Percentiles rank a stretch among this genome's conserved stretches.
Conservation (phyloP, 2,329 filamentous ascomycete genomes). For the Aspergillus tamarii region DNA sequence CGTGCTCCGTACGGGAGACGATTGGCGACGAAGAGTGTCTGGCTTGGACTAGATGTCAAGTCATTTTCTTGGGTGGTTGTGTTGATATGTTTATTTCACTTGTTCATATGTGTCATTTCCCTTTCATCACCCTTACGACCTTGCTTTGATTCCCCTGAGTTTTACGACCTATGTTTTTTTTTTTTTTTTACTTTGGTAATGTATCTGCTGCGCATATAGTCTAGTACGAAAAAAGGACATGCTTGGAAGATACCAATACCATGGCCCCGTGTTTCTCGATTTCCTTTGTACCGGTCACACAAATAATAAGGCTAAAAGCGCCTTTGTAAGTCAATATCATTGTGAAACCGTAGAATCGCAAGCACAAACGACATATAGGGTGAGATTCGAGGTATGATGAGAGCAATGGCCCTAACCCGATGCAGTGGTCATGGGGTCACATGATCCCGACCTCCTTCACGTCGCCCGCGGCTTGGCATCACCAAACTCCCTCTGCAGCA, state of each 20-base stretch:
- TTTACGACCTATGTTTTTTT: background rate
- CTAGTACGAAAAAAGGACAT: background rate
- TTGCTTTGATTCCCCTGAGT: constrained; percentile 29
- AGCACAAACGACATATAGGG: background rate
- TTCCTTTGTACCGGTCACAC: background rate
- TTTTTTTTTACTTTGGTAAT: background rate
- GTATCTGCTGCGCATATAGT: constrained; percentile 2
- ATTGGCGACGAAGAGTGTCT: constrained; percentile 80
- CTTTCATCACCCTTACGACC: constrained; percentile 21
- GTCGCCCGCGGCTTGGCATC: constrained; percentile 43
- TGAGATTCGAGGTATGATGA: background rate
- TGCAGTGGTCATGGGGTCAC: constrained; percentile 21
- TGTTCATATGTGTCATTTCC: constrained; percentile 6
- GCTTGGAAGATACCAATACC: background rate
- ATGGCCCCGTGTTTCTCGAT: background rate
- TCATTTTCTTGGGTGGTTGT: constrained; percentile 19
- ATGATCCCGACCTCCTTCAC: constrained; percentile 30
- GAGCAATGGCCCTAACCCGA: background rate
- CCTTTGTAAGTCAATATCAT: background rate
- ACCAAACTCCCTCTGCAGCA: constrained; percentile 39
- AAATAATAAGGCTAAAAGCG: background rate
- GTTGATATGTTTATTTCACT: constrained; percentile 24
- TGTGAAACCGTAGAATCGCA: background rate
- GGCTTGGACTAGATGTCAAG: constrained; percentile 55
- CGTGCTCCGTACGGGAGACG: constrained; percentile 76